phyloP scores from a whole-genome alignment of 116 monocot genomes.

The Cymodocea nodosa region DNA sequence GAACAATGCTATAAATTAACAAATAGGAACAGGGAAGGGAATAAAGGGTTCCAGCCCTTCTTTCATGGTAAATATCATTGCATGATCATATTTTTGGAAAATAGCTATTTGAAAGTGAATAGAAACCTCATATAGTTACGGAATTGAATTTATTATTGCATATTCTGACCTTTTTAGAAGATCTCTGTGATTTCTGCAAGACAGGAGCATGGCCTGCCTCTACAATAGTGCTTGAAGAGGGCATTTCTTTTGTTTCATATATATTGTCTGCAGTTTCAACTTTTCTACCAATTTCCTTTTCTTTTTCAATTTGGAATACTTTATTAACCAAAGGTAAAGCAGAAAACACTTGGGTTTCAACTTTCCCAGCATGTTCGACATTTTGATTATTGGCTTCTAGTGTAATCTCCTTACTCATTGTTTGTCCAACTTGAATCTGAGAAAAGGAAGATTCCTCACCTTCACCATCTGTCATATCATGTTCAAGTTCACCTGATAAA shows the following conservation, averaged over 20 bases:
- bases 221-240: slow-evolving; percentile 4
- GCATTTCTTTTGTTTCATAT: slow-evolving; percentile 7
- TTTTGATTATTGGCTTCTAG: neutral
- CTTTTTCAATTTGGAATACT: too few relatives aligned
- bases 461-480: slow-evolving; percentile 15
- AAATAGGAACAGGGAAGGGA: too few relatives aligned
- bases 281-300: slow-evolving; percentile 6
- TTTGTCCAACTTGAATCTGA: neutral
- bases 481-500: slow-evolving; percentile 12
- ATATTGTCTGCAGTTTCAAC: neutral
- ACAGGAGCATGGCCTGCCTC: slow-evolving; percentile 5
- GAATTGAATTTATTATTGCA: neutral
- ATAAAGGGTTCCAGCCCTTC: too few relatives aligned
- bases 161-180: slow-evolving; percentile 21
- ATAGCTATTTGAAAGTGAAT: neutral
- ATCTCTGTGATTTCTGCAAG: slow-evolving; percentile 15
- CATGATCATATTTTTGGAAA: too few relatives aligned
- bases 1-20: too few relatives aligned
- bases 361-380: neutral
- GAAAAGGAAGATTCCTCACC: slow-evolving; percentile 7
- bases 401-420: neutral
- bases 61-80: too few relatives aligned
- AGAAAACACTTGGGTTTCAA: neutral
- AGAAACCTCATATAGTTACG: neutral
- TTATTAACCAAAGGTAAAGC: slow-evolving; percentile 1